Conservation (phyloP, 2,329 filamentous ascomycete genomes). For the Coleophoma eucalyptorum region DNA sequence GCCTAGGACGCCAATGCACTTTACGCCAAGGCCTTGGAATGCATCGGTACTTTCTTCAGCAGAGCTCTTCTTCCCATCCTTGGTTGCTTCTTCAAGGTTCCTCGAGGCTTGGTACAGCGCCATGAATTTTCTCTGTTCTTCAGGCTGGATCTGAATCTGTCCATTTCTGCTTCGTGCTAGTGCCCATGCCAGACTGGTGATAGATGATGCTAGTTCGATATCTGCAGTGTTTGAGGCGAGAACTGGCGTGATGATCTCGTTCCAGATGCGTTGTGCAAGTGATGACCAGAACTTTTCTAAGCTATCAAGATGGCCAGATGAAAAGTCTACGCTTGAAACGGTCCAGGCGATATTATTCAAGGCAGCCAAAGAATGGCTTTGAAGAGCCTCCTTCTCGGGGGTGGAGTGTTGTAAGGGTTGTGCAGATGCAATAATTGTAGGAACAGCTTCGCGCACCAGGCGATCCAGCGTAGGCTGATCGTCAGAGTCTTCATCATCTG, state of each 20-base stretch:
- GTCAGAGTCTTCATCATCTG: slow-evolving; percentile 31
- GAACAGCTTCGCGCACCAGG: slow-evolving; percentile 24
- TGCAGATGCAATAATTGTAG: slow-evolving; percentile 20
- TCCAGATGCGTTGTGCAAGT: slow-evolving; percentile 53
- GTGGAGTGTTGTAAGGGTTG: slow-evolving; percentile 2
- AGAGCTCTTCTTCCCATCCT: slow-evolving; percentile 11
- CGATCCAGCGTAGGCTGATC: slow-evolving; percentile 22
- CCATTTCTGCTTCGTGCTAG: slow-evolving; percentile 52
- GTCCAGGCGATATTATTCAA: slow-evolving; percentile 69
- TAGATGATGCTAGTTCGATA: slow-evolving; percentile 55
- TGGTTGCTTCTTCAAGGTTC: slow-evolving; percentile 22
- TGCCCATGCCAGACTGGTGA: slow-evolving; percentile 65
- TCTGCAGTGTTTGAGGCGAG: slow-evolving; percentile 59
- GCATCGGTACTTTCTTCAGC: slow-evolving; percentile 39
- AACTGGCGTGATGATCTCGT: slow-evolving; percentile 49
- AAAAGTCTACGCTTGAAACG: slow-evolving; percentile 56
- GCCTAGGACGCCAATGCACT: slow-evolving; percentile 64
- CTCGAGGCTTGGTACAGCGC: slow-evolving; percentile 59
- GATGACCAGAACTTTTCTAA: slow-evolving; percentile 52
- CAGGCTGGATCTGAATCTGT: slow-evolving; percentile 41
- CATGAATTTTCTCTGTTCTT: slow-evolving; percentile 61
- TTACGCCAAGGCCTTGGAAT: slow-evolving; percentile 58
- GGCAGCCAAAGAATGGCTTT: slow-evolving; percentile 51
- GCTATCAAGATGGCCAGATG: slow-evolving; percentile 42
- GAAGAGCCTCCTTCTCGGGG: slow-evolving; percentile 38